Conservation (phyloP, 768 basidiomycete species). For the Mycena vulgaris region DNA sequence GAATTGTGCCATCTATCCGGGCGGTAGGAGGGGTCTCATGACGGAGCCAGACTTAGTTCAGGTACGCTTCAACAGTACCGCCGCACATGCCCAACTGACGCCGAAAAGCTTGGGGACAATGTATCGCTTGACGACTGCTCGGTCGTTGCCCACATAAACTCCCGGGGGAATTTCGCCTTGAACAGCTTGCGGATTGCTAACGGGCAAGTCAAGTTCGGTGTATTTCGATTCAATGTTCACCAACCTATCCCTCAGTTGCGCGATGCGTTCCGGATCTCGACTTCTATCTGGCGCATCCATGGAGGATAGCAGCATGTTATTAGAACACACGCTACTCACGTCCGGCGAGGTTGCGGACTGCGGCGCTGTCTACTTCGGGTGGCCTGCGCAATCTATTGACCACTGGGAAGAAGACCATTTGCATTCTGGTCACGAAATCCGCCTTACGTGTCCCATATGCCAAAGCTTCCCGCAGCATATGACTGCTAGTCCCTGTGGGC, state of each 20-base stretch:
- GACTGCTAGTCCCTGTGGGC: slow-evolving; percentile 48
- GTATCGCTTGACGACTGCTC: slow-evolving; percentile 63
- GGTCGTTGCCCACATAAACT: slow-evolving; percentile 64
- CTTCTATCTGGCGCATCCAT: slow-evolving; percentile 65
- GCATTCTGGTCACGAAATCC: slow-evolving; percentile 1
- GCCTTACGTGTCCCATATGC: slow-evolving; percentile 49
- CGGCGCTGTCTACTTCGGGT: slow-evolving; percentile 59
- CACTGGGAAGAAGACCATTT: slow-evolving; percentile 30
- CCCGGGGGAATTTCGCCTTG: slow-evolving; percentile 60
- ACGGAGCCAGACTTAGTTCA: slow-evolving; percentile 64
- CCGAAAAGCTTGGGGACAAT: slow-evolving; percentile 59
- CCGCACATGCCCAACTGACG: no score
- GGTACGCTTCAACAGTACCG: slow-evolving; percentile 34
- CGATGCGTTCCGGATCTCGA: slow-evolving; percentile 61
- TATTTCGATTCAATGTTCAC: not conserved
- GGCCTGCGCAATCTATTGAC: slow-evolving; percentile 53
- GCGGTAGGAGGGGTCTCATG: slow-evolving; percentile 60
- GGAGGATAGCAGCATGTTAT: slow-evolving; percentile 64
- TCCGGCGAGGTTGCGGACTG: slow-evolving; percentile 62
- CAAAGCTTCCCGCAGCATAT: slow-evolving; percentile 46
- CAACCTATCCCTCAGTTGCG: slow-evolving; percentile 45
- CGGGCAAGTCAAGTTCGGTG: slow-evolving; percentile 40
- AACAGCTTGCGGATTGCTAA: slow-evolving; percentile 58
- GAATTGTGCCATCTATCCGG: slow-evolving; percentile 59
- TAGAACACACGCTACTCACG: slow-evolving; percentile 62